Evolutionary conservation across 176 grass and related monocot genomes (phyloP).

Genomic region (Poa annua): DNA sequence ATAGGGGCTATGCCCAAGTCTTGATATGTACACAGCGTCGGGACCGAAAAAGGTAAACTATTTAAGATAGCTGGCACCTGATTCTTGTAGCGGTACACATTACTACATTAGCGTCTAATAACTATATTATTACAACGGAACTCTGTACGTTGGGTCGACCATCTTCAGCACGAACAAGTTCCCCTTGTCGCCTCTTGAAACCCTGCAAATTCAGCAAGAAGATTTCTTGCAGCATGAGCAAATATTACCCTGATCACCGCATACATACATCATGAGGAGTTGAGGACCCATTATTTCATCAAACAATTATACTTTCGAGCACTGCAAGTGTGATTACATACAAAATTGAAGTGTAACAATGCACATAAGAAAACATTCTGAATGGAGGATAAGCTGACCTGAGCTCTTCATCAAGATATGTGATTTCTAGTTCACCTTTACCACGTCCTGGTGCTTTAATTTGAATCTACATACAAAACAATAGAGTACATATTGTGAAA

Average conservation of each 20-base stretch:
- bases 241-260: not conserved
- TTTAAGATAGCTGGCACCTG: constrained; percentile 18
- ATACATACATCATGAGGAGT: constrained; percentile 3
- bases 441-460: constrained; percentile 81
- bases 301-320: constrained; percentile 18
- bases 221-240: constrained; percentile 20
- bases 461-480: constrained; percentile 54
- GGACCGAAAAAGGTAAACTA: not conserved
- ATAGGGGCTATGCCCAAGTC: not conserved
- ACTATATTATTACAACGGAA: constrained; percentile 59
- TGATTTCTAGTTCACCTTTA: constrained; percentile 90
- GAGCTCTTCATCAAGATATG: constrained; percentile 91
- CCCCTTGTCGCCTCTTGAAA: constrained; percentile 93
- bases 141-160: constrained; percentile 82
- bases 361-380: constrained; percentile 7
- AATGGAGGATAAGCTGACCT: constrained; percentile 56
- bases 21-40: constrained; percentile 37
- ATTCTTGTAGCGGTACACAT: not conserved
- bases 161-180: constrained; percentile 94
- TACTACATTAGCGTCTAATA: not conserved
- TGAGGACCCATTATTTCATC: not conserved
- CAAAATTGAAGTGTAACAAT: not conserved
- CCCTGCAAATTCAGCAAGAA: constrained; percentile 47
- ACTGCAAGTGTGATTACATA: not conserved
- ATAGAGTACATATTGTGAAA: not conserved